These are phyloP conservation scores for Umbelopsis vinacea DNA, from an alignment of 192 early-diverging fungal genomes.

Conservation along the genomic window DNA sequence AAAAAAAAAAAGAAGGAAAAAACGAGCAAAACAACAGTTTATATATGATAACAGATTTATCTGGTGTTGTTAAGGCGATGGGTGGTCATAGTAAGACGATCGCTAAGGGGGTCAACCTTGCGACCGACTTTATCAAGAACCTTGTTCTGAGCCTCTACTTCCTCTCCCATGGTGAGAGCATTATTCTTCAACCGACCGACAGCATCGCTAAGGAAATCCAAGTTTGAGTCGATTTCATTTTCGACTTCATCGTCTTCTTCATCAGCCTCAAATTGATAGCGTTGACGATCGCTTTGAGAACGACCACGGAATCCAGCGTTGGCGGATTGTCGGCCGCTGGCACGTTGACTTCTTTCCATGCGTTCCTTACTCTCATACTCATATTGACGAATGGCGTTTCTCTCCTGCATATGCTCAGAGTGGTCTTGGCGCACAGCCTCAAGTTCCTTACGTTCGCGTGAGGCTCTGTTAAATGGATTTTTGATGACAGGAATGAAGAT, in stretches of 20 bases:
- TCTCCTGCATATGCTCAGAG: slow-evolving; percentile 50
- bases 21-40: neutral
- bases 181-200: slow-evolving; percentile 61
- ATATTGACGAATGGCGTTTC: slow-evolving; percentile 57
- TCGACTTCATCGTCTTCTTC: slow-evolving; percentile 69
- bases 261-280: slow-evolving; percentile 71
- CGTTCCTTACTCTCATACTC: slow-evolving; percentile 65
- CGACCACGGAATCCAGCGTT: slow-evolving; percentile 52
- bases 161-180: slow-evolving; percentile 58
- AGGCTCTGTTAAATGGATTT: slow-evolving; percentile 70
- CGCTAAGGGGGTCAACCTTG: slow-evolving; percentile 55
- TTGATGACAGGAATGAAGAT: slow-evolving; percentile 72
- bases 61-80: slow-evolving; percentile 38
- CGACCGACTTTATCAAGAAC: slow-evolving; percentile 52
- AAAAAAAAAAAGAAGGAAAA: slow-evolving; percentile 15
- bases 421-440: slow-evolving; percentile 54
- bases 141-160: slow-evolving; percentile 67
- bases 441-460: slow-evolving; percentile 62
- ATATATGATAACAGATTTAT: slow-evolving; percentile 18
- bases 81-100: slow-evolving; percentile 29
- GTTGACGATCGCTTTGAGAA: slow-evolving; percentile 53
- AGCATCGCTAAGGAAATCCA: slow-evolving; percentile 60
- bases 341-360: slow-evolving; percentile 51
- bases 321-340: slow-evolving; percentile 33
- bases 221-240: slow-evolving; percentile 70